Evolutionary conservation across 1,139 yeast genomes (phyloP).

Genomic region (Pichia sp.): DNA sequence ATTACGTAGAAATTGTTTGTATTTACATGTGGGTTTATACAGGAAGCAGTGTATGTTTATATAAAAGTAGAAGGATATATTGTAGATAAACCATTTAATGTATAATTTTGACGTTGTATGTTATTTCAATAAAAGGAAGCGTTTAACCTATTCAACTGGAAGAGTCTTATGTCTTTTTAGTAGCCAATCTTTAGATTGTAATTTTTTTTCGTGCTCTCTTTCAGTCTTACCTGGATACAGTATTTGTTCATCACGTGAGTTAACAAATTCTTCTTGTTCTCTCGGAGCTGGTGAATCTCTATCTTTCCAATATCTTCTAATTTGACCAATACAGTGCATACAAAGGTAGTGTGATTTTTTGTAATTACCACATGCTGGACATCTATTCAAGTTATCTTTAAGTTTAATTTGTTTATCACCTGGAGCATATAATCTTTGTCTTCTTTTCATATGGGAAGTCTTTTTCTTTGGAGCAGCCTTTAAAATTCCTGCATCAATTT

Average conservation of each 20-base stretch:
- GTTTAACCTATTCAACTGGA: conserved; percentile 36
- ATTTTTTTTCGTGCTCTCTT: conserved; percentile 40
- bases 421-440: conserved; percentile 76
- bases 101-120: not conserved
- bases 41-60: not conserved
- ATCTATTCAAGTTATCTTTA: conserved; percentile 70
- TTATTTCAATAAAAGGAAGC: not conserved
- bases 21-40: not conserved
- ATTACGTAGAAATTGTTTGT: not conserved
- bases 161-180: conserved; percentile 52
- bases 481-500: conserved; percentile 57
- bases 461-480: conserved; percentile 93
- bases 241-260: conserved; percentile 56
- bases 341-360: conserved; percentile 88
- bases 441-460: conserved; percentile 76
- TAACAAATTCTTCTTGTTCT: conserved; percentile 42
- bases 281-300: conserved; percentile 31
- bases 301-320: conserved; percentile 64
- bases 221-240: conserved; percentile 72
- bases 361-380: conserved; percentile 93
- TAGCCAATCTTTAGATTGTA: conserved; percentile 61
- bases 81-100: not conserved
- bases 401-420: conserved; percentile 76
- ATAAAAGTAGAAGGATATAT: not conserved
- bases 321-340: conserved; percentile 85